Evolutionary conservation across 148 eudicot genomes (phyloP), one percentile per base, ranked within the genome.

Genomic region (Suaeda aralocaspica): DNA sequence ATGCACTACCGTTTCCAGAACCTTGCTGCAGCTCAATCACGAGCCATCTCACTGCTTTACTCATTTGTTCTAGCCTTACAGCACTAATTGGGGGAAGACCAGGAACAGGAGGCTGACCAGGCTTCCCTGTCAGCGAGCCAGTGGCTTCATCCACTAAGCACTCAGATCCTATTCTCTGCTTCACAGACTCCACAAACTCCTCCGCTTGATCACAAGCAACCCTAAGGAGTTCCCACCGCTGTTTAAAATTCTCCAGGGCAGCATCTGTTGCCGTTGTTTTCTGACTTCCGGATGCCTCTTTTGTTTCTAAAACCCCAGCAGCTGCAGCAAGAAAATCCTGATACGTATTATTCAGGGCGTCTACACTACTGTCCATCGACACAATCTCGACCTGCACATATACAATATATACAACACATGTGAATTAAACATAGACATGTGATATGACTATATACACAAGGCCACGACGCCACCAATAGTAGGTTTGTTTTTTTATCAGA

Each of bases 121-220:
- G 77, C 80, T 71, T 88, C 49, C 76, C 80, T 14, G 77, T 39
- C 29, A 78, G 70, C 3, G 88, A 76, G 6, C 97, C 96, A 55
- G 97, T 94, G 21, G 98, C 98, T 74, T 94, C 97, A 67, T 91
- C 98, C 46, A 94, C 96, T 45, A 94, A 80, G 76, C 98, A 94
- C 76, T 91, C 92, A 0, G 98, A 91, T 10, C 98, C 96, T 53
- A 94, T 87, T 76, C 98, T 85, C 77, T 85, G 97, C 83, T 91
- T 94, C 8, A 86, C 86, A 4, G 98, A 91, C 67, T 91, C 97
- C 42, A 94, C 92, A 66, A 91, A 91, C 78, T 94, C 98, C 81
- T 94, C 98, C 1, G 92, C 92, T 81, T 87, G 91, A 81, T 94
- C 97, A 74, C 98, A 93, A 16, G 92, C 85, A 68, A 90, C 96